phyloP scores from a whole-genome alignment of 495 filamentous ascomycete genomes.

The Cercophora newfieldiana region DNA sequence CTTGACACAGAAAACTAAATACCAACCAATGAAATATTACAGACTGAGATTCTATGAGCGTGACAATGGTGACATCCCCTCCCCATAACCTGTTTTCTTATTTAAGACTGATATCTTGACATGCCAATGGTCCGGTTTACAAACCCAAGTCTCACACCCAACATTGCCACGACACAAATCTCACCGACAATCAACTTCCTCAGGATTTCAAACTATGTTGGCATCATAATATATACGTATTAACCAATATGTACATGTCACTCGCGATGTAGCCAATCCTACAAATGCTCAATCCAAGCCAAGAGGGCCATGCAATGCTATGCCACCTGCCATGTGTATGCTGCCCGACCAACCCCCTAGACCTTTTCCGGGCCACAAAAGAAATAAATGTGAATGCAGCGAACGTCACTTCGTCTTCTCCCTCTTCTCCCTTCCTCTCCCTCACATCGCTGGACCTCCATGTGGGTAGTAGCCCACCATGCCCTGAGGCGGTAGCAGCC shows the following conservation, averaged over 20 bases:
- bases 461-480: background rate
- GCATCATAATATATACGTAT: background rate
- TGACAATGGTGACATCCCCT: too few species aligned
- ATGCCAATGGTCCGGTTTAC: too few species aligned
- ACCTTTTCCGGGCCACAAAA: background rate
- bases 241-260: too few species aligned
- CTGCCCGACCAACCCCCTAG: background rate
- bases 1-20: too few species aligned
- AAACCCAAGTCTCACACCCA: too few species aligned
- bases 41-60: too few species aligned
- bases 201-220: background rate
- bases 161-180: too few species aligned
- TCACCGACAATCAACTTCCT: too few species aligned
- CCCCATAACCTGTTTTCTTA: too few species aligned
- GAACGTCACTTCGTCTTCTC: too few species aligned
- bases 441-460: background rate
- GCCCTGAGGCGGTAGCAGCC: background rate
- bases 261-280: background rate
- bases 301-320: background rate
- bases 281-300: background rate
- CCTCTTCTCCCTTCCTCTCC: background rate
- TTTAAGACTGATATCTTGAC: too few species aligned
- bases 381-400: background rate
- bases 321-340: background rate
- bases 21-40: too few species aligned